Percentiles rank a stretch among this genome's conserved stretches.
Evolutionary conservation across 306 rosid species (phyloP).

Genomic region (Castanea crenata): DNA sequence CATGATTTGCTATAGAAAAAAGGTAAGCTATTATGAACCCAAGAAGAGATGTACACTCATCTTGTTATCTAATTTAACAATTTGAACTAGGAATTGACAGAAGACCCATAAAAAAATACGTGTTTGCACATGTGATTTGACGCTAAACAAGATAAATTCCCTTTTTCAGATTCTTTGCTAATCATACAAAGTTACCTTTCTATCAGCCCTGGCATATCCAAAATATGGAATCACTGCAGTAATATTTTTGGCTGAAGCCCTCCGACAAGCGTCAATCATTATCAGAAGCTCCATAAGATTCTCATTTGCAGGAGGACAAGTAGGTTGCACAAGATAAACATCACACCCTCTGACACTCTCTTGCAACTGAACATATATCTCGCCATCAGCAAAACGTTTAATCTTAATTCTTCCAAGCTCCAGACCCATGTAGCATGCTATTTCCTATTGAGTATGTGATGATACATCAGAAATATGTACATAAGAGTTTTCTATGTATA

Average conservation of each 20-base stretch:
- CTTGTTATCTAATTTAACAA: not conserved
- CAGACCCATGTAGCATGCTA: slow-evolving; percentile 93
- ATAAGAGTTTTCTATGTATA: not conserved
- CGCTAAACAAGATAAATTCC: not conserved
- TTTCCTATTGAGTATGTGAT: slow-evolving; percentile 50
- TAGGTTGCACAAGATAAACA: slow-evolving; percentile 91
- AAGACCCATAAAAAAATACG: not conserved
- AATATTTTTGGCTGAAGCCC: slow-evolving; percentile 93
- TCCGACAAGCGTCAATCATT: slow-evolving; percentile 93
- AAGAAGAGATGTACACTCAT: not conserved
- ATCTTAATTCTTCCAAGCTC: slow-evolving; percentile 84
- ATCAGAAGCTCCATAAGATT: slow-evolving; percentile 93
- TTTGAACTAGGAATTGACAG: not conserved
- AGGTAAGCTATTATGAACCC: not conserved
- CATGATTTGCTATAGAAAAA: not conserved
- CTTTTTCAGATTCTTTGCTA: not conserved
- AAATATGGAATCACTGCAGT: slow-evolving; percentile 95
- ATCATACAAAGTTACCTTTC: slow-evolving; percentile 53
- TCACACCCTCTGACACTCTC: slow-evolving; percentile 97
- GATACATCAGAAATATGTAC: slow-evolving; percentile 7
- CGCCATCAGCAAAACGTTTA: slow-evolving; percentile 95
- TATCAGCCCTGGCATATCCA: slow-evolving; percentile 97
- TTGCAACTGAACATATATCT: slow-evolving; percentile 95
- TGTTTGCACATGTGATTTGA: not conserved
- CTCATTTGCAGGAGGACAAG: slow-evolving; percentile 98